Base-by-base conservation (phyloP, 1,284 basidiomycete species). In the Sanguinoderma infundibulare region DNA sequence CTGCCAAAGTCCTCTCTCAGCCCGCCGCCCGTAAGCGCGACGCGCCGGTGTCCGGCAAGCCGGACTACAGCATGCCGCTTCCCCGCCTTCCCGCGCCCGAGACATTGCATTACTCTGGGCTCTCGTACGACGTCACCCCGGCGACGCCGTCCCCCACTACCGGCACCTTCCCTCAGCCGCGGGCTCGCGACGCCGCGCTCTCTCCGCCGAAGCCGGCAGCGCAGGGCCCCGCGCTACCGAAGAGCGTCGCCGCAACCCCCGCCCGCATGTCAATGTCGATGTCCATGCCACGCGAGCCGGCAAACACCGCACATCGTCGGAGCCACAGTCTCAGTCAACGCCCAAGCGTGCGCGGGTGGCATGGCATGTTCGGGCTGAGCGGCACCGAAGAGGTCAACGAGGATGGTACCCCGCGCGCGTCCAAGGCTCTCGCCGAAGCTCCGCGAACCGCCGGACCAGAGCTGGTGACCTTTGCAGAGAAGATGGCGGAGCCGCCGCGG, bases 51-150 rank as follows among this genome's bases (percentile, higher is more conserved):
- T 60, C 73, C 17, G 69, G 72, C 20, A 89, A 85, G 69, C 85
- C 87, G 6, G 90, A 93, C 67, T 96, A 94, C 73, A 87, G 83
- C 66, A 94, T 94, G 88, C 84, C 87, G 0, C 81, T 96, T 7
- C 92, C 94, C 1, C 83, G 89, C 24, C 81, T 96, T 7, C 93
- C 93, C 34, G 85, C 91, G 0, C 94, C 94, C 0, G 89, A 91
- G 65, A 88, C 90, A 1, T 85, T 86, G 1, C 91, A 93, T 73
- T 91, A 87, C 68, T 91, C 89, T 20, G 89, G 86, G 7, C 83
- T 88, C 83, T 91, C 90, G 34, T 93, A 92, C 70, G 90, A 92
- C 64, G 75, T 77, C 15, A 75, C 81, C 15, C 73, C 78, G 15
- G 77, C 82, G 5, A 74, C 81, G 5, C 78, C 87, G 0, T 82